Evolutionary conservation across 495 filamentous ascomycete species (phyloP).

Genomic region (Hypoxylon perforatum): DNA sequence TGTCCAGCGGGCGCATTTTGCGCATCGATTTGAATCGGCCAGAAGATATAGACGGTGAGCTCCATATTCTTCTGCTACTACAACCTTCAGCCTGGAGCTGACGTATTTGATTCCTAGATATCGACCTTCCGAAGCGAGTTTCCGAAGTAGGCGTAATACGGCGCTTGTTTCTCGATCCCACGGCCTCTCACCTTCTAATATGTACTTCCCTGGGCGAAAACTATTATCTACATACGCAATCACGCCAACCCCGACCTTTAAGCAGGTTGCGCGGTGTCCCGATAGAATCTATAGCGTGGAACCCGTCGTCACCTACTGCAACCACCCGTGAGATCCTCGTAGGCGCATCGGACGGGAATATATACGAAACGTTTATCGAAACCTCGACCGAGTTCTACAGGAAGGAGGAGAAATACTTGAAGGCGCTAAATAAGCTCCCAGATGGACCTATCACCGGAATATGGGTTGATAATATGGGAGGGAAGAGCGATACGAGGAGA

Average conservation of each 20-base stretch:
- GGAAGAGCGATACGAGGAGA: constrained; percentile 74
- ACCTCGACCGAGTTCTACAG: constrained; percentile 92
- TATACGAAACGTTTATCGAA: constrained; percentile 97
- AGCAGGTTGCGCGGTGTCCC: constrained; percentile 84
- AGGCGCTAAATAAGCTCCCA: constrained; percentile 77
- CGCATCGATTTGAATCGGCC: constrained; percentile 94
- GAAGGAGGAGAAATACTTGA: constrained; percentile 92
- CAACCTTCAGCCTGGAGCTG: neutral
- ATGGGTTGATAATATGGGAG: constrained; percentile 77
- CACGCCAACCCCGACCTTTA: constrained; percentile 83
- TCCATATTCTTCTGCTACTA: neutral
- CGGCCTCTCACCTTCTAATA: constrained; percentile 92
- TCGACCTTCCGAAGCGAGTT: constrained; percentile 94
- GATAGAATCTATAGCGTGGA: constrained; percentile 94
- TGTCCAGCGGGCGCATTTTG: constrained; percentile 88
- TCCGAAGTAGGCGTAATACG: constrained; percentile 91
- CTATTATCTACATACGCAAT: constrained; percentile 97
- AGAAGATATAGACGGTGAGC: constrained; percentile 91
- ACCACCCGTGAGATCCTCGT: constrained; percentile 96
- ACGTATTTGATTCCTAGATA: constrained; percentile 67
- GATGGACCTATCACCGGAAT: constrained; percentile 85
- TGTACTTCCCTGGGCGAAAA: constrained; percentile 93
- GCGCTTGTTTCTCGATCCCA: constrained; percentile 96
- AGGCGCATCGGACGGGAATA: constrained; percentile 88
- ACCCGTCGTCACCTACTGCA: constrained; percentile 92